phyloP scores from a whole-genome alignment of 331 rosid species.

The Prunus yedoensis region DNA sequence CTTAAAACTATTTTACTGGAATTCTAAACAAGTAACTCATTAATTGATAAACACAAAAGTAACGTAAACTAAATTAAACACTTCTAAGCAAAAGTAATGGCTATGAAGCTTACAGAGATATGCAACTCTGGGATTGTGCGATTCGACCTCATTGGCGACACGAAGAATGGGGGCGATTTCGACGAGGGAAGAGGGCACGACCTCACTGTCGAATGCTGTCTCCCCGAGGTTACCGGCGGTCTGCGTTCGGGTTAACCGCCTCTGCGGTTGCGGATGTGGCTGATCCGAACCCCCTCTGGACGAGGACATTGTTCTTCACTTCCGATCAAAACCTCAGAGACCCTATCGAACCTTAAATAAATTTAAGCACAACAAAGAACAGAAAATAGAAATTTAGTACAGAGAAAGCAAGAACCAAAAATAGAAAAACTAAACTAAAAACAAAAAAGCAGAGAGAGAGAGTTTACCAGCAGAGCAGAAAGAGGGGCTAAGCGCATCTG shows the following conservation, averaged over 20 bases:
- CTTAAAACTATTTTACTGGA: neutral
- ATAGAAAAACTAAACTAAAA: neutral
- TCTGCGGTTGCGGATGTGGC: conserved; percentile 47
- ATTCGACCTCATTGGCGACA: conserved; percentile 92
- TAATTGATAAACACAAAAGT: neutral
- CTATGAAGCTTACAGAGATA: conserved; percentile 68
- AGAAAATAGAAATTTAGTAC: neutral
- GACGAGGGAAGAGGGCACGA: conserved; percentile 83
- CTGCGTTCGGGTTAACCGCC: conserved; percentile 79
- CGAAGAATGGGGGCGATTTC: conserved; percentile 97
- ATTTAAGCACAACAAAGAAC: neutral
- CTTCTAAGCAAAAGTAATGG: neutral
- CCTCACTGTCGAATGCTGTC: conserved; percentile 80
- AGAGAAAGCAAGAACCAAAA: neutral
- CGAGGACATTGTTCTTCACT: conserved; percentile 50
- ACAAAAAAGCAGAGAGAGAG: neutral
- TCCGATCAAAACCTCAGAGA: conserved; percentile 23
- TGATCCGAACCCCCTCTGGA: conserved; percentile 58
- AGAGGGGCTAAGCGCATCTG: conserved; percentile 11
- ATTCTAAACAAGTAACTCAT: neutral
- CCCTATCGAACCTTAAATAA: neutral
- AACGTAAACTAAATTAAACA: neutral
- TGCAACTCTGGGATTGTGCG: conserved; percentile 92
- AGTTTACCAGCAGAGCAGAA: conserved; percentile 17
- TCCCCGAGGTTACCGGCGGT: conserved; percentile 93